These are phyloP conservation scores for Sporothrix sp. DNA, from an alignment of 2,329 filamentous ascomycete genomes.

Conservation along the genomic window DNA sequence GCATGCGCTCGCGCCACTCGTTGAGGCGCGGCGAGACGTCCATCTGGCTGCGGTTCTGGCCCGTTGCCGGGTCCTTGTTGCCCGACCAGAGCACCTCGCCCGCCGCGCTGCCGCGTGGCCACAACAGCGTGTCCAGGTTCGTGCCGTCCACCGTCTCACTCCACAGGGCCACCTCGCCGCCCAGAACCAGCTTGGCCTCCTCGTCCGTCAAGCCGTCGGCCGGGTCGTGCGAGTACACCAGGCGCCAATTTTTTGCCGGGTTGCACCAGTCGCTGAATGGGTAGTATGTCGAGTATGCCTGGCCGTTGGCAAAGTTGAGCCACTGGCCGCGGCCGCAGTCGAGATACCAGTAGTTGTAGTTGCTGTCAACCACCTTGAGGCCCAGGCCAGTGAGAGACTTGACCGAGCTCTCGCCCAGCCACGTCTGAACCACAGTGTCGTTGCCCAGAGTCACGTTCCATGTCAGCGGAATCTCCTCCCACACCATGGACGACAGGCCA, in stretches of 20 bases:
- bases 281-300: conserved; percentile 42
- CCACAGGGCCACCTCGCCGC: conserved; percentile 77
- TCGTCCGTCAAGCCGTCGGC: conserved; percentile 50
- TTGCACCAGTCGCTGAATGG: conserved; percentile 75
- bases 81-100: conserved; percentile 78
- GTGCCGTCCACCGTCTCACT: conserved; percentile 65
- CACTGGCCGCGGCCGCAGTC: conserved; percentile 76
- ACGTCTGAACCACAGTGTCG: conserved; percentile 69
- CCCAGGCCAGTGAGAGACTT: conserved; percentile 51
- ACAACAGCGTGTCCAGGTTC: conserved; percentile 67
- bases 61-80: conserved; percentile 47
- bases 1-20: conserved; percentile 67
- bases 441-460: conserved; percentile 67
- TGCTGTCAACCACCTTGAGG: conserved; percentile 62
- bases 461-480: conserved; percentile 75
- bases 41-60: conserved; percentile 61
- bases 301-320: conserved; percentile 58
- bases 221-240: conserved; percentile 74
- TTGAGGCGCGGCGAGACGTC: conserved; percentile 59
- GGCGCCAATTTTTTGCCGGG: conserved; percentile 71
- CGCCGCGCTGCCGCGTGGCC: conserved; percentile 66
- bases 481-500: conserved; percentile 65
- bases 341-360: conserved; percentile 74
- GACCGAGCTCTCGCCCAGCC: conserved; percentile 57
- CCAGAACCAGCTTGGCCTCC: conserved; percentile 58